phyloP scores from a whole-genome alignment of 345 rosid species.

The Ceriops zippeliana region DNA sequence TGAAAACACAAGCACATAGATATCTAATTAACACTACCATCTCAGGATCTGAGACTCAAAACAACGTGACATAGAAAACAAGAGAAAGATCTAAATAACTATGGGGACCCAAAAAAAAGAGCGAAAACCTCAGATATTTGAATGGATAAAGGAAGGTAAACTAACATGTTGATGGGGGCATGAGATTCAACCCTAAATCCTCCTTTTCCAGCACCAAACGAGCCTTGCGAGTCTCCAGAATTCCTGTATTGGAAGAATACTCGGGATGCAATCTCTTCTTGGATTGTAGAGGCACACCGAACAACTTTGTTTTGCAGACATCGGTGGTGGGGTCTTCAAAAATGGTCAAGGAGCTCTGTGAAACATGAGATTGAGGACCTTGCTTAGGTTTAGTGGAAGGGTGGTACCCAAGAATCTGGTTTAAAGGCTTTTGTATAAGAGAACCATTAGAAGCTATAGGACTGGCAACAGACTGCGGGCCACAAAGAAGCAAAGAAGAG shows the following conservation, averaged over 20 bases:
- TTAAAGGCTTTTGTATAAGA: conserved; percentile 41
- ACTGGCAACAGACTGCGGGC: conserved; percentile 24
- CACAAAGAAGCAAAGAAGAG: conserved; percentile 43
- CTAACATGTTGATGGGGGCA: conserved; percentile 68
- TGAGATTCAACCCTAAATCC: conserved; percentile 76
- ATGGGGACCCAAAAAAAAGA: not conserved
- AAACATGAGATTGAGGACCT: conserved; percentile 24
- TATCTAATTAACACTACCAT: conserved; percentile 23
- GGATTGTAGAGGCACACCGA: conserved; percentile 69
- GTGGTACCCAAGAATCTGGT: conserved; percentile 42
- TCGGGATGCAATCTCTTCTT: conserved; percentile 66
- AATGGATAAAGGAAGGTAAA: conserved; percentile 10
- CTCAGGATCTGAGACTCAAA: conserved; percentile 18
- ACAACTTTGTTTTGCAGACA: conserved; percentile 59
- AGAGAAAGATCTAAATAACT: conserved; percentile 14
- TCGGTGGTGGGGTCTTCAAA: conserved; percentile 24
- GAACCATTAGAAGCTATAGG: conserved; percentile 24
- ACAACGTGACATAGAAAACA: conserved; percentile 19
- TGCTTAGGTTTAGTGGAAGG: conserved; percentile 20
- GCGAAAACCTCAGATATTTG: conserved; percentile 17
- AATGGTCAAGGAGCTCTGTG: conserved; percentile 45
- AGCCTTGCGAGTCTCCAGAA: conserved; percentile 48
- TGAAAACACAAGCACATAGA: conserved; percentile 38
- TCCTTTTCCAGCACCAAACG: conserved; percentile 68
- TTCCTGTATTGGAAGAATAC: conserved; percentile 25